Conservation (phyloP, 202 grass and related monocot genomes). For the Schoenoplectus tabernaemontani region DNA sequence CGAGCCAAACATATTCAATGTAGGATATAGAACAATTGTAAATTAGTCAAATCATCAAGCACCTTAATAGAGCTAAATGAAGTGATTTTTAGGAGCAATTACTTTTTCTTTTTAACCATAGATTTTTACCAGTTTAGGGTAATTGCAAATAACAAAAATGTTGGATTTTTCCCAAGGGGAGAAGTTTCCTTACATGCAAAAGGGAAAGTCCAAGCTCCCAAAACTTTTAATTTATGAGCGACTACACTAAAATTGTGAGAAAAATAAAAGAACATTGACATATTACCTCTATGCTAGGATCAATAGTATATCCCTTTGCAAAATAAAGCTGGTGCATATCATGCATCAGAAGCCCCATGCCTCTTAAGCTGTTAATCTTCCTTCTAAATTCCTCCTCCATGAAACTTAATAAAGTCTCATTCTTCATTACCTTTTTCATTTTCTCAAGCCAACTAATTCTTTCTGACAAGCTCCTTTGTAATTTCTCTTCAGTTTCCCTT, state of each 20-base stretch:
- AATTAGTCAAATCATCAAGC: background rate
- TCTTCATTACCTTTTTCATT: conserved; percentile 47
- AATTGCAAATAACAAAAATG: background rate
- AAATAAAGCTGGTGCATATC: conserved; percentile 59
- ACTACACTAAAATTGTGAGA: background rate
- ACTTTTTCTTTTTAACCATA: background rate
- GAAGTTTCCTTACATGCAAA: background rate
- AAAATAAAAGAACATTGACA: background rate
- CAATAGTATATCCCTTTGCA: conserved; percentile 46
- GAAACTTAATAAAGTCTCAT: conserved; percentile 40
- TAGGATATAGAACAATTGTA: background rate
- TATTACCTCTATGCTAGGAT: conserved; percentile 61
- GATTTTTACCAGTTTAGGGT: background rate
- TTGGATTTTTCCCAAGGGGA: background rate
- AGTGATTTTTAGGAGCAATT: background rate
- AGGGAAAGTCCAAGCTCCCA: background rate
- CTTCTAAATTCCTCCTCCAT: conserved; percentile 69
- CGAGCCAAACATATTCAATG: background rate
- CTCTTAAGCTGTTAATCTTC: conserved; percentile 50
- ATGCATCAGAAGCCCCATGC: conserved; percentile 57
- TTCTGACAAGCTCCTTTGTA: conserved; percentile 54
- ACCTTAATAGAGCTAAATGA: background rate
- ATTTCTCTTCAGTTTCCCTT: conserved; percentile 41
- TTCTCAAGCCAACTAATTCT: conserved; percentile 54
- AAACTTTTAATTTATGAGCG: background rate